Percentiles rank a stretch among this genome's conserved stretches.
Conservation (phyloP, 306 rosid species). For the Vigna trinervia region DNA sequence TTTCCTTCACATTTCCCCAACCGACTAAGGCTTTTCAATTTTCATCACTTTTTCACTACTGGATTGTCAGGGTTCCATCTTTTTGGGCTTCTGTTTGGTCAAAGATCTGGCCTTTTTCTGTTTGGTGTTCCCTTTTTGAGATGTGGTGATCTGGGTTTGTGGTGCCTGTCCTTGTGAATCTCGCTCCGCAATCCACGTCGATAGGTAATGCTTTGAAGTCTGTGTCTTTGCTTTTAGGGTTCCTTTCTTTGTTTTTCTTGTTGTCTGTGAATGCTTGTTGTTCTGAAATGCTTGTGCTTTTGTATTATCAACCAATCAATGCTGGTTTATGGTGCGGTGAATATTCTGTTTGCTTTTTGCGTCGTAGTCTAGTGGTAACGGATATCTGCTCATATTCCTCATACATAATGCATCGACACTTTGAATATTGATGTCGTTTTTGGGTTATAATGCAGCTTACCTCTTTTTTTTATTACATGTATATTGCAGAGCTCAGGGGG, state of each 20-base stretch:
- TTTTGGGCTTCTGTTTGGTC: conserved; percentile 33
- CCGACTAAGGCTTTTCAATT: conserved; percentile 6
- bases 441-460: conserved; percentile 9
- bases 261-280: conserved; percentile 10
- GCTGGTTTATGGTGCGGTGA: background rate
- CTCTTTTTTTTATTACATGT: conserved; percentile 8
- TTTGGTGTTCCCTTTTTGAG: background rate
- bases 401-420: conserved; percentile 16
- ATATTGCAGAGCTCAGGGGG: conserved; percentile 46
- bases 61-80: conserved; percentile 33
- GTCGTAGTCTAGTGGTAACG: conserved; percentile 17
- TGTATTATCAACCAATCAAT: background rate
- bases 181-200: conserved; percentile 13
- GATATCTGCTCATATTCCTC: conserved; percentile 14
- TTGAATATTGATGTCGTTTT: conserved; percentile 26
- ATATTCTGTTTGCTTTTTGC: conserved; percentile 33
- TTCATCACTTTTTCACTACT: conserved; percentile 29
- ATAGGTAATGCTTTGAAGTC: conserved; percentile 43
- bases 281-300: conserved; percentile 15
- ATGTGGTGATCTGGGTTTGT: conserved; percentile 59
- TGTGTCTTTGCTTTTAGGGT: conserved; percentile 5
- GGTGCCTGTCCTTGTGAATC: conserved; percentile 30
- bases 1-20: conserved; percentile 54
- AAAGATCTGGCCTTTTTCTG: conserved; percentile 57
- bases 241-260: conserved; percentile 6